Evolutionary conservation across 2,329 filamentous ascomycete genomes (phyloP), one percentile per base, ranked within the genome.

Genomic region (Elsinoe necatrix): DNA sequence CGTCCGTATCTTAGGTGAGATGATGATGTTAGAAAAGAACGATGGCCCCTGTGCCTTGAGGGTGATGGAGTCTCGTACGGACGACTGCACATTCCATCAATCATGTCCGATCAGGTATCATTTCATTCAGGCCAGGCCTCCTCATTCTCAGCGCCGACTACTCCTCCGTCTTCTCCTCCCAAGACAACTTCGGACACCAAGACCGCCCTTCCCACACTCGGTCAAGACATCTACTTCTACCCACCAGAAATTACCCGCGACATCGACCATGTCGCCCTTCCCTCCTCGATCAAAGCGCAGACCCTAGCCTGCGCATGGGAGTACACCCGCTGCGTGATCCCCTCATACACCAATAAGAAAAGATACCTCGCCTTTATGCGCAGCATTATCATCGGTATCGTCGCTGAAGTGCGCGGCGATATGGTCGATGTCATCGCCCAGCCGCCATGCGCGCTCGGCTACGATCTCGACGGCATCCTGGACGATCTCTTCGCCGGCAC

Each of bases 361-460:
- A 58, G 63, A 25, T 65, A 63, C 57, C 54, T 64, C 2, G 61
- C 58, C 1, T 63, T 64, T 42, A 61, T 63, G 60, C 59, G 63
- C 8, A 34, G 27, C 11, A 60, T 63, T 34, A 57, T 63, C 56
- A 62, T 63, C 5, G 61, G 60, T 20, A 61, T 59, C 54, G 60
- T 63, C n/a, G 62, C 63, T 6, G 61, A 64, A 41, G 63, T 59
- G 43, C 55, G 52, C 11, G 61, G 62, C n/a, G 47, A 45, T 0
- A 43, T 64, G 34, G 35, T 64, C 14, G 58, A 64, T 31, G 25
- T 62, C n/a, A 58, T 57, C 3, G 45, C 48, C 5, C 57, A 57
- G n/a, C 56, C 52, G 14, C 50, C 61, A 31, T 41, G 54, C 8
- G 42, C 62, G 7, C 51, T 62, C 3, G 58, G 60, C 9, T 62